Evolutionary conservation across 305 asterid species (phyloP).

Genomic region (Lippia alba): DNA sequence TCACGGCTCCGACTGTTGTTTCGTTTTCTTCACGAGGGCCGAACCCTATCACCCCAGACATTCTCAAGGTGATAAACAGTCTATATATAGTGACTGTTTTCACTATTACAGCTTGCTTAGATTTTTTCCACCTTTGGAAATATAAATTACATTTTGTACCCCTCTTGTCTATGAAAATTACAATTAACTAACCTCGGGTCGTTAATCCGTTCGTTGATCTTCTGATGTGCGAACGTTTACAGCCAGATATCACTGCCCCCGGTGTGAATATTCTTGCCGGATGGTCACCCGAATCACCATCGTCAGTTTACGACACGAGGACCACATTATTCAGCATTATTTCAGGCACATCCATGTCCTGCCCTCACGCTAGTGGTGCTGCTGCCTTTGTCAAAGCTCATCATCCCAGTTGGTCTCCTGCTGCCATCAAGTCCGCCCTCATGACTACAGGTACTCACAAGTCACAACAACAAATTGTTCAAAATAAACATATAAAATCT

Average conservation of each 20-base stretch:
- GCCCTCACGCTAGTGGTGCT: slow-evolving; percentile 65
- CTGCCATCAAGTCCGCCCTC: slow-evolving; percentile 73
- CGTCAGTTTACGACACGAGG: slow-evolving; percentile 47
- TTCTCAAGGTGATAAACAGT: background rate
- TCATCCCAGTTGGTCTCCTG: slow-evolving; percentile 65
- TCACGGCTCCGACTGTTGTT: background rate
- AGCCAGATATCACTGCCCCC: slow-evolving; percentile 73
- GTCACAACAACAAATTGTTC: background rate
- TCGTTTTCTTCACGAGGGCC: background rate
- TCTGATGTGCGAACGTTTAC: background rate
- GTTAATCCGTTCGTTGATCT: background rate
- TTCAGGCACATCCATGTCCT: slow-evolving; percentile 72
- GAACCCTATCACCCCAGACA: background rate
- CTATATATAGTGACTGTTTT: too few relatives aligned
- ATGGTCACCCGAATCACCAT: slow-evolving; percentile 55
- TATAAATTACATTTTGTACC: too few relatives aligned
- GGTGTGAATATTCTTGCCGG: slow-evolving; percentile 77
- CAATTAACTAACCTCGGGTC: too few relatives aligned
- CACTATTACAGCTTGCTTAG: too few relatives aligned
- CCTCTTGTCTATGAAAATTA: too few relatives aligned
- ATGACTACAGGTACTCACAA: slow-evolving; percentile 58
- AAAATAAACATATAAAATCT: too few relatives aligned
- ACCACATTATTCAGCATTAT: slow-evolving; percentile 55
- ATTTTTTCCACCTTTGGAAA: background rate
- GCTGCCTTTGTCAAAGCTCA: slow-evolving; percentile 66